Conservation (phyloP, 1,284 basidiomycete genomes). For the Rhodotorula sp. region DNA sequence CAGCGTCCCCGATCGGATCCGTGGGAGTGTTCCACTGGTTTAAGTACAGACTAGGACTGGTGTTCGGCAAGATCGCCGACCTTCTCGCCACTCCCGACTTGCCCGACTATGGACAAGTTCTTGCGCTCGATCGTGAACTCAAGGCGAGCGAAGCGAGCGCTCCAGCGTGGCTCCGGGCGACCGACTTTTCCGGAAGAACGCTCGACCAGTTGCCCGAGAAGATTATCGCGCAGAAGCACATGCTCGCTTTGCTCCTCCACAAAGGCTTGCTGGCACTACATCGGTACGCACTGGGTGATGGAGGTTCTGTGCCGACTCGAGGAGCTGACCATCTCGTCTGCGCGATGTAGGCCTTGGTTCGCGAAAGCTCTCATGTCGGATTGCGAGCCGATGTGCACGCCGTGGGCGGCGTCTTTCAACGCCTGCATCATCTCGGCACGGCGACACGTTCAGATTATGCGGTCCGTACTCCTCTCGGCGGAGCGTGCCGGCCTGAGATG, state of each 20-base stretch:
- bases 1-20: slow-evolving; percentile 15
- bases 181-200: slow-evolving; percentile 6
- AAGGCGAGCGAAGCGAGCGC: slow-evolving; percentile 30
- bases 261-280: slow-evolving; percentile 40
- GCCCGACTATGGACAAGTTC: slow-evolving; percentile 37
- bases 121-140: slow-evolving; percentile 39
- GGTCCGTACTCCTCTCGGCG: slow-evolving; percentile 24
- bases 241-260: slow-evolving; percentile 40
- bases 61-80: slow-evolving; percentile 37
- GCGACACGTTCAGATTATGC: slow-evolving; percentile 37
- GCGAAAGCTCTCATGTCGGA: slow-evolving; percentile 36
- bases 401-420: slow-evolving; percentile 39
- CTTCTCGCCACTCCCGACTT: slow-evolving; percentile 34
- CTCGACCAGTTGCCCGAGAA: slow-evolving; percentile 14
- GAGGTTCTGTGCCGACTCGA: too few species aligned
- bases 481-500: slow-evolving; percentile 36
- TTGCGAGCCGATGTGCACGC: slow-evolving; percentile 35
- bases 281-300: slow-evolving; percentile 5
- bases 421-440: slow-evolving; percentile 41
- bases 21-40: slow-evolving; percentile 35
- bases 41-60: slow-evolving; percentile 35
- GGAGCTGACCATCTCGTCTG: too few species aligned
- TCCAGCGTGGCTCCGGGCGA: slow-evolving; percentile 36
- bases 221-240: slow-evolving; percentile 40
- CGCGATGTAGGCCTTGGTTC: slow-evolving; percentile 27